Base-by-base conservation (phyloP, 371 early-diverging fungal species). In the Parasitella parasitica region DNA sequence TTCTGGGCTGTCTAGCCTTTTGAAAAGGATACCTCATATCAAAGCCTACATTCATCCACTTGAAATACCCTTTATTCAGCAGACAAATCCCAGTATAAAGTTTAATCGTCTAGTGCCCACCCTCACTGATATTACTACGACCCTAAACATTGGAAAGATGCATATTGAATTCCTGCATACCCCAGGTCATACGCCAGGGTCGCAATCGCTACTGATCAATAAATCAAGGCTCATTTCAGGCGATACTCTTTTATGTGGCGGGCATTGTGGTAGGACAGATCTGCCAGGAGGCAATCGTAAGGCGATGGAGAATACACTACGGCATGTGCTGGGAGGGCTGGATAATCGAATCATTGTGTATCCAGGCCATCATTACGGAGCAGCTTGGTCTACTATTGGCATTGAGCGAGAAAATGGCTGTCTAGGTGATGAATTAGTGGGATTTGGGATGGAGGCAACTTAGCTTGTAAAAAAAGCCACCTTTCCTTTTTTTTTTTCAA, bases 121-220 rank as follows among this genome's bases (percentile, higher is more conserved):
- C 0, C 90, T 91, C n/a, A 70, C 71, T 30, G 30, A 61, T 20
- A 85, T 91, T 56, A 86, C 88, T 3, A 73, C 76, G n/a, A 66
- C 62, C 1, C 60, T 93, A 38, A 69, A 59, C 1, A 66, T 93
- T 3, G 89, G 88, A 26, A 61, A 61, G 7, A 81, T 84, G 0
- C 64, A 70, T 5, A 67, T 94, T 24, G 68, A 77, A 43, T 92
- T 94, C 58, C 60, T 94, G 41, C 96, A 94, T 67, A 93, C 93
- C 20, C 94, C 95, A 0, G 96, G 96, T 8, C 96, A 96, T 72
- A 92, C 95, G 26, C 87, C 90, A 2, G 96, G 96, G 3, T 90
- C 90, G 32, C 93, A 94, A 72, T 89, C 91, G 32, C 57, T 96
- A 15, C 54, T 94, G 46, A 80, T 95, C 16, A 92, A 92, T 70